These are phyloP conservation scores for Bolboschoenus planiculmis DNA, from an alignment of 176 grass and related monocot genomes.

Conservation along the genomic window DNA sequence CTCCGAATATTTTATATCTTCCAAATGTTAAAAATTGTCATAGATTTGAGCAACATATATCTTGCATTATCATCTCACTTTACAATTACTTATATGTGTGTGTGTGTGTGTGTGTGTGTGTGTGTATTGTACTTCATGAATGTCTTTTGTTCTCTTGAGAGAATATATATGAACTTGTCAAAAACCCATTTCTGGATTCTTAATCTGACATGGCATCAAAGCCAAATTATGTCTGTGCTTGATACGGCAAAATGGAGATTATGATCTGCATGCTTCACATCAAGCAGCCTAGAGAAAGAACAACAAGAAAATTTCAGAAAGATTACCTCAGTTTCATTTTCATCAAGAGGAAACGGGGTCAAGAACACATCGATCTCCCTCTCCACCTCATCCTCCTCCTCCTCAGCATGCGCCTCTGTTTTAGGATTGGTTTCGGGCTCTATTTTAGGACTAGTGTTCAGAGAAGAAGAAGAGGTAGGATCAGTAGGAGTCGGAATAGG, in stretches of 20 bases:
- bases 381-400: slow-evolving; percentile 48
- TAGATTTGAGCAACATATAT: neutral
- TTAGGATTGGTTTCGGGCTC: neutral
- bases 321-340: slow-evolving; percentile 44
- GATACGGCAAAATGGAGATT: neutral
- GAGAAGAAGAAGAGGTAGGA: neutral
- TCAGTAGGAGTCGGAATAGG: neutral
- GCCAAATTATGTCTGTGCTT: neutral
- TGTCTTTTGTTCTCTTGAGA: too few species aligned
- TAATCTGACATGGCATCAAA: neutral
- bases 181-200: too few species aligned
- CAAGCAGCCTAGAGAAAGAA: neutral
- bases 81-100: too few species aligned
- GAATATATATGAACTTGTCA: too few species aligned
- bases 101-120: too few species aligned
- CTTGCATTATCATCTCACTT: neutral
- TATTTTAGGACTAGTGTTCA: neutral
- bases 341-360: slow-evolving; percentile 48
- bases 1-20: neutral
- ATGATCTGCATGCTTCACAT: neutral
- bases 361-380: slow-evolving; percentile 82
- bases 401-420: slow-evolving; percentile 10
- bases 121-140: too few species aligned
- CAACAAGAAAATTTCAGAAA: neutral
- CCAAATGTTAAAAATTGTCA: neutral